Conservation (phyloP, 257 asterid species). For the Anisodus acutangulus region DNA sequence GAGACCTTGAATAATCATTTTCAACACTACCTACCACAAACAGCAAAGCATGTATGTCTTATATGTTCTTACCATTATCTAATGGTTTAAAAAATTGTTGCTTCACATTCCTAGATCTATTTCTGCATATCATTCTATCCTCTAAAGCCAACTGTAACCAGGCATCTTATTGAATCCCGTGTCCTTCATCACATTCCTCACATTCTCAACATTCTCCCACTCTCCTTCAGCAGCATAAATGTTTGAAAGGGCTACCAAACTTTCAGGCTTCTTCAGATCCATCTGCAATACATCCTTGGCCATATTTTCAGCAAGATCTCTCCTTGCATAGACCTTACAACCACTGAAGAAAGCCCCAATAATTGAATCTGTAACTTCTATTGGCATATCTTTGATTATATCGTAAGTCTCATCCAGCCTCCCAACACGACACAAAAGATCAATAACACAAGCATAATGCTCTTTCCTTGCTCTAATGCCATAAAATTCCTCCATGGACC, state of each 20-base stretch:
- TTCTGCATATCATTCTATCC: slow-evolving; percentile 9
- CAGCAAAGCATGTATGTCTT: not conserved
- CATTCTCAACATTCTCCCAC: slow-evolving; percentile 59
- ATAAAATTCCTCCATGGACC: slow-evolving; percentile 40
- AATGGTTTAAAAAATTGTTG: not conserved
- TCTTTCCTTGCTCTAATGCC: slow-evolving; percentile 48
- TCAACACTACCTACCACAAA: not conserved
- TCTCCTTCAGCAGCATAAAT: slow-evolving; percentile 62
- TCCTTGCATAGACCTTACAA: slow-evolving; percentile 60
- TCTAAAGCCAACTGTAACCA: slow-evolving; percentile 54
- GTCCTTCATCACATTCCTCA: slow-evolving; percentile 59
- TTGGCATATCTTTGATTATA: slow-evolving; percentile 44
- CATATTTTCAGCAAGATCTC: slow-evolving; percentile 64
- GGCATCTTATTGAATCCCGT: slow-evolving; percentile 50
- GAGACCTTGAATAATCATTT: slow-evolving; percentile 12
- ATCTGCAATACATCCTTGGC: slow-evolving; percentile 35
- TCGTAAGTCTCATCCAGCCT: slow-evolving; percentile 57
- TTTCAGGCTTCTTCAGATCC: slow-evolving; percentile 53
- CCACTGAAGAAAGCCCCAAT: slow-evolving; percentile 68
- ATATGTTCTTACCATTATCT: slow-evolving; percentile 24
- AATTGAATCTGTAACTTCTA: slow-evolving; percentile 43
- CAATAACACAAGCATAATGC: slow-evolving; percentile 59
- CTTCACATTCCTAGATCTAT: slow-evolving; percentile 11
- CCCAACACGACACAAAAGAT: slow-evolving; percentile 63
- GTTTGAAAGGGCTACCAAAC: slow-evolving; percentile 57